phyloP scores from a whole-genome alignment of 495 filamentous ascomycete species.

The Tuber magnatum region DNA sequence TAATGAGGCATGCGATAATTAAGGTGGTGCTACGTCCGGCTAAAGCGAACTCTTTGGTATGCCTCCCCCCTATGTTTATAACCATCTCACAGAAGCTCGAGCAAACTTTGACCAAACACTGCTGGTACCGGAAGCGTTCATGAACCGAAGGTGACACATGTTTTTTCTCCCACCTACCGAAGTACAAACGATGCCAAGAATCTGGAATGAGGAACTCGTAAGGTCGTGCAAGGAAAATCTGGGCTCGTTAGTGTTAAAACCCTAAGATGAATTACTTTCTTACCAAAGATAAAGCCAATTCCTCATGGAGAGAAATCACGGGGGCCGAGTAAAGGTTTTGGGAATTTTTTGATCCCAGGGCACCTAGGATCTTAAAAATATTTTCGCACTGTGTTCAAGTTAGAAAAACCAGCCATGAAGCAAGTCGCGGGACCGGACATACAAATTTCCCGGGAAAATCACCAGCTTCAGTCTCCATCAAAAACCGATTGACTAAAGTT shows the following conservation, averaged over 20 bases:
- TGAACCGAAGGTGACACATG: conserved; percentile 6
- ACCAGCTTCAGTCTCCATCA: background rate
- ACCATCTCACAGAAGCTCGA: conserved; percentile 15
- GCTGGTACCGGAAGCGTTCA: background rate
- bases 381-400: conserved; percentile 11
- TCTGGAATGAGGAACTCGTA: conserved; percentile 8
- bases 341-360: background rate
- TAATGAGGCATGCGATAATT: conserved; percentile 14
- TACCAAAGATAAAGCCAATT: conserved; percentile 11
- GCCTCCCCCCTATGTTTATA: conserved; percentile 4
- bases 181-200: conserved; percentile 6
- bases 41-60: background rate
- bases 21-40: conserved; percentile 10
- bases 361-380: background rate
- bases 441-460: conserved; percentile 14
- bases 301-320: conserved; percentile 13
- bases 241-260: background rate
- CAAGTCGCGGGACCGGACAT: background rate
- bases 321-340: conserved; percentile 6
- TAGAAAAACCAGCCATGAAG: background rate
- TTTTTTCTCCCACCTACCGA: background rate
- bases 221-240: conserved; percentile 15
- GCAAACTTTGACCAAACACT: background rate
- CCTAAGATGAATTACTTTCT: background rate
- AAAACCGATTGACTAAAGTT: background rate